Evolutionary conservation across 2,329 filamentous ascomycete genomes (phyloP).

Genomic region (Clonostachys chloroleuca): DNA sequence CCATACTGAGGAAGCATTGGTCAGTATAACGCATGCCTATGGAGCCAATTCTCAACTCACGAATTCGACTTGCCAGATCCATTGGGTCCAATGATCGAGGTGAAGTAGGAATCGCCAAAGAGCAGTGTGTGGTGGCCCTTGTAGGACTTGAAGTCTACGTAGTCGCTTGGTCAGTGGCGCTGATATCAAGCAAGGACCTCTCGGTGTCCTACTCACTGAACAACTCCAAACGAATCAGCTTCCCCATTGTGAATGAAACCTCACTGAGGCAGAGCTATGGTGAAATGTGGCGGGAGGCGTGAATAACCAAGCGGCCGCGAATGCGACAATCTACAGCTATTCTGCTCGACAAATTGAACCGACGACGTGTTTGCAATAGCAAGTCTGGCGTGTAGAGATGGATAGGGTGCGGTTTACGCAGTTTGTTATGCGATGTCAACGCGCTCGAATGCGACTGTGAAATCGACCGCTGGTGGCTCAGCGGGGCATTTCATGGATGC

Average conservation of each 20-base stretch:
- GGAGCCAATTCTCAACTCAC: slow-evolving; percentile 42
- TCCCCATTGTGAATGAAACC: slow-evolving; percentile 67
- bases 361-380: too few species aligned
- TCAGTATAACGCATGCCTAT: not conserved
- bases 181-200: too few species aligned
- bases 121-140: slow-evolving; percentile 92
- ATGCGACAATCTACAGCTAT: too few species aligned
- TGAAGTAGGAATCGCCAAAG: slow-evolving; percentile 98
- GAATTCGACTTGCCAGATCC: slow-evolving; percentile 99
- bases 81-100: slow-evolving; percentile 98
- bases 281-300: too few species aligned
- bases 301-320: too few species aligned
- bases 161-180: not conserved
- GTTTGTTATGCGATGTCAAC: too few species aligned
- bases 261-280: not conserved
- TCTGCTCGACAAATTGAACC: too few species aligned
- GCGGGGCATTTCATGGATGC: too few species aligned
- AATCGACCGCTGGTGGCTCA: too few species aligned
- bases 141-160: slow-evolving; percentile 95
- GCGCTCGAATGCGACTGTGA: too few species aligned
- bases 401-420: too few species aligned
- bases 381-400: too few species aligned
- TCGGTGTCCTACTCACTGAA: slow-evolving; percentile 61
- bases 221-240: slow-evolving; percentile 90
- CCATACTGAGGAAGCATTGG: slow-evolving; percentile 64